These are phyloP conservation scores for Cytospora leucostoma DNA, from an alignment of 2,329 filamentous ascomycete genomes.

Conservation along the genomic window DNA sequence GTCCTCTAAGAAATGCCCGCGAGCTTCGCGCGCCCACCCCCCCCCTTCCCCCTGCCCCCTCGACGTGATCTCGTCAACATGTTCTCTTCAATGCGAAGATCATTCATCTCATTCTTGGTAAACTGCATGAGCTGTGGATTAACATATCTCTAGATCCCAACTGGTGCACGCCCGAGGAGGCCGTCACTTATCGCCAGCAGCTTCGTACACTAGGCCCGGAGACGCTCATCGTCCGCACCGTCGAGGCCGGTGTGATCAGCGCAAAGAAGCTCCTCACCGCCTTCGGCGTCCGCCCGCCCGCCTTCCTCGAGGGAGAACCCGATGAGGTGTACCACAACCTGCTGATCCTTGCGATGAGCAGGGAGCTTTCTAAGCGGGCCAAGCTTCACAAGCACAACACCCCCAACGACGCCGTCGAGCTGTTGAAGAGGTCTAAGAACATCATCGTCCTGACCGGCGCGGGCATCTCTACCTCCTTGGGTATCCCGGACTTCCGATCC, in stretches of 20 bases:
- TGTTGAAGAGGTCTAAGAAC: slow-evolving; percentile 74
- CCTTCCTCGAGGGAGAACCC: slow-evolving; percentile 69
- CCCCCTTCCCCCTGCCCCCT: no score
- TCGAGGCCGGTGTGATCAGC: slow-evolving; percentile 68
- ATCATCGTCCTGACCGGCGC: slow-evolving; percentile 94
- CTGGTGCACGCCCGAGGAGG: slow-evolving; percentile 68
- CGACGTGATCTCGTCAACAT: neutral
- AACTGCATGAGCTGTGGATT: slow-evolving; percentile 13
- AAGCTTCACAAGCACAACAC: slow-evolving; percentile 82
- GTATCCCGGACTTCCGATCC: slow-evolving; percentile 95
- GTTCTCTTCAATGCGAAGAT: slow-evolving; percentile 23
- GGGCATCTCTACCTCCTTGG: slow-evolving; percentile 93
- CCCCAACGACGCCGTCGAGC: slow-evolving; percentile 79
- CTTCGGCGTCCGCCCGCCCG: slow-evolving; percentile 75
- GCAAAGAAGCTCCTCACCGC: slow-evolving; percentile 84
- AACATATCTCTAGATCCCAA: slow-evolving; percentile 42
- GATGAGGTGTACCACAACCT: slow-evolving; percentile 76
- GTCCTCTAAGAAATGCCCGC: slow-evolving; percentile 26
- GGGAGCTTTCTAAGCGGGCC: slow-evolving; percentile 78
- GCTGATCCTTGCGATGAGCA: slow-evolving; percentile 73
- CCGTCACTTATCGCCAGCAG: slow-evolving; percentile 66
- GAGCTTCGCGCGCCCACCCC: neutral
- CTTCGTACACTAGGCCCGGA: slow-evolving; percentile 76
- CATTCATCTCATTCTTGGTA: neutral
- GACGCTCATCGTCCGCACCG: slow-evolving; percentile 72